These are phyloP conservation scores for Aureobasidium sp. DNA, from an alignment of 2,329 filamentous ascomycete genomes.

Conservation along the genomic window DNA sequence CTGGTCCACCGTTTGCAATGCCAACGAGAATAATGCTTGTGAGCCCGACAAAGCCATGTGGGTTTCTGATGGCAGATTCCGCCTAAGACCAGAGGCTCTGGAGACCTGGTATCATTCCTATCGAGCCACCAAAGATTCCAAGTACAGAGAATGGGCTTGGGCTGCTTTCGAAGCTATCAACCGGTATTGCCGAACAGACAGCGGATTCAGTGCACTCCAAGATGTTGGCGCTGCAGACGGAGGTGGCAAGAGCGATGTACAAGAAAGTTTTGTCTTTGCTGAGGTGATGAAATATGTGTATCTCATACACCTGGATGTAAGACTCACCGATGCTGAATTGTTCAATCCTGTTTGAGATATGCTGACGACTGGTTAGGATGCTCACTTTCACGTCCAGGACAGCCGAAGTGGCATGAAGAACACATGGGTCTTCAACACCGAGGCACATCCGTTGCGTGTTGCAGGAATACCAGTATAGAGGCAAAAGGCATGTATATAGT, in stretches of 20 bases:
- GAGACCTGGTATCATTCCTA: slow-evolving; percentile 31
- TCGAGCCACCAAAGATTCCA: slow-evolving; percentile 25
- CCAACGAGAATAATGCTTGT: slow-evolving; percentile 16
- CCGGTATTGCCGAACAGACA: slow-evolving; percentile 22
- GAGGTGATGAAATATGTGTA: slow-evolving; percentile 26
- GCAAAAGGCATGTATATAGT: neutral
- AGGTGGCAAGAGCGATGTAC: slow-evolving; percentile 20
- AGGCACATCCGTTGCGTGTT: slow-evolving; percentile 27
- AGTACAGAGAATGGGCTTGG: slow-evolving; percentile 27
- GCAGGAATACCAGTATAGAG: slow-evolving; percentile 17
- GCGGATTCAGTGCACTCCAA: slow-evolving; percentile 23
- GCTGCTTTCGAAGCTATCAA: slow-evolving; percentile 23
- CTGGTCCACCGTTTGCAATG: slow-evolving; percentile 23
- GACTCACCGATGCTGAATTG: neutral
- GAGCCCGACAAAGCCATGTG: slow-evolving; percentile 18
- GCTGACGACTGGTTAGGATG: slow-evolving; percentile 16
- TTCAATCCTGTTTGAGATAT: neutral
- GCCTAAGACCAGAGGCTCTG: slow-evolving; percentile 26
- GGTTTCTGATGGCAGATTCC: slow-evolving; percentile 19
- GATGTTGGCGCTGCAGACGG: slow-evolving; percentile 23
- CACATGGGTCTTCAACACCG: slow-evolving; percentile 28
- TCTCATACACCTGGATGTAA: slow-evolving; percentile 24
- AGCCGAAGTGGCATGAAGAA: slow-evolving; percentile 22
- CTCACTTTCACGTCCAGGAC: slow-evolving; percentile 21
- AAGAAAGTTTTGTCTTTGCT: slow-evolving; percentile 24